These are phyloP conservation scores for Alternaria gansuensis DNA, from an alignment of 2,329 filamentous ascomycete genomes.

Conservation along the genomic window DNA sequence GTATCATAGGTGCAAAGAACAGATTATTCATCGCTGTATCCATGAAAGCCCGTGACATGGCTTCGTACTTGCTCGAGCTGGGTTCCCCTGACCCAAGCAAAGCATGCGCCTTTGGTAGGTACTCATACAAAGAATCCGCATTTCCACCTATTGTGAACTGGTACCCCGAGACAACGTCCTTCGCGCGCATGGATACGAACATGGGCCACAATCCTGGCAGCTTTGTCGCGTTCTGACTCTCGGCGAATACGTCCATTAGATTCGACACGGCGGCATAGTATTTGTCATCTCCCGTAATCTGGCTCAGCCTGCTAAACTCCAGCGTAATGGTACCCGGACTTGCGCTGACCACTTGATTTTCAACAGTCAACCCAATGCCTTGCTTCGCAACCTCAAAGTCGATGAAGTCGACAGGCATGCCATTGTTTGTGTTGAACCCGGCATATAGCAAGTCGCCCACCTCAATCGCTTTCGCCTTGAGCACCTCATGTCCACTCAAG, in stretches of 20 bases:
- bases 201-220: slow-evolving; percentile 53
- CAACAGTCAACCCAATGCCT: slow-evolving; percentile 44
- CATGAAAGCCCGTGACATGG: slow-evolving; percentile 57
- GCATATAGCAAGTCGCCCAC: slow-evolving; percentile 56
- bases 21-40: slow-evolving; percentile 58
- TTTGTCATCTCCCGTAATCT: slow-evolving; percentile 49
- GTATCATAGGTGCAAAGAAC: slow-evolving; percentile 58
- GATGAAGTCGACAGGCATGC: slow-evolving; percentile 58
- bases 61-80: slow-evolving; percentile 65
- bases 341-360: slow-evolving; percentile 56
- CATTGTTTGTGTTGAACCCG: slow-evolving; percentile 58
- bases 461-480: slow-evolving; percentile 50
- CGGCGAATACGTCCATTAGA: slow-evolving; percentile 44
- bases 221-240: slow-evolving; percentile 43
- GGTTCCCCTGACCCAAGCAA: slow-evolving; percentile 54
- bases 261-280: slow-evolving; percentile 51
- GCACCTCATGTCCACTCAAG: slow-evolving; percentile 45
- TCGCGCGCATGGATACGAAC: slow-evolving; percentile 45
- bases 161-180: slow-evolving; percentile 42
- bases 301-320: slow-evolving; percentile 52
- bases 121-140: slow-evolving; percentile 52
- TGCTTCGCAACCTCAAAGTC: slow-evolving; percentile 50
- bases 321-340: slow-evolving; percentile 58
- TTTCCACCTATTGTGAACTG: slow-evolving; percentile 51
- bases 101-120: slow-evolving; percentile 49